phyloP scores from a whole-genome alignment of 1,284 basidiomycete genomes.

The Phlebopus sp. region DNA sequence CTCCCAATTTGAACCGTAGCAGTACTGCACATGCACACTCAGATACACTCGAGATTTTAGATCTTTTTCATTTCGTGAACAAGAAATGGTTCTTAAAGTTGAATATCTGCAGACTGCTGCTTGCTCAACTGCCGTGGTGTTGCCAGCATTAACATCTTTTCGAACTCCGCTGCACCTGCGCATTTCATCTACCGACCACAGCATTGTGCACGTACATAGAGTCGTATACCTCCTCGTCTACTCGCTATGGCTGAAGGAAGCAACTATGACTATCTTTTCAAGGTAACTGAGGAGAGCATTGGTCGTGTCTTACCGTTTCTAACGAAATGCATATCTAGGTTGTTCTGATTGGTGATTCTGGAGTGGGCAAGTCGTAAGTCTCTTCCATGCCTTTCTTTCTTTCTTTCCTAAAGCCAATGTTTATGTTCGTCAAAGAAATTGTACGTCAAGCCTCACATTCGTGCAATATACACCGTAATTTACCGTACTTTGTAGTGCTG shows the following conservation, averaged over 20 bases:
- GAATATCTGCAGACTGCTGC: no score
- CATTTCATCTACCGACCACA: conserved; percentile 7
- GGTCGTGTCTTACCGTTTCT: neutral
- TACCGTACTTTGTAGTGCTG: conserved; percentile 50
- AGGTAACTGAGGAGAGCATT: conserved; percentile 49
- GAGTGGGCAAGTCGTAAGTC: conserved; percentile 94
- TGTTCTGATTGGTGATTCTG: conserved; percentile 98
- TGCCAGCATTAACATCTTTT: conserved; percentile 12
- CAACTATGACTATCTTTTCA: conserved; percentile 96
- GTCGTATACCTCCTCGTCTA: conserved; percentile 7
- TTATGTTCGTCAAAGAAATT: conserved; percentile 17
- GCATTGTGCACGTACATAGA: neutral
- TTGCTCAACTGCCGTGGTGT: no score
- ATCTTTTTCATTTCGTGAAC: no score
- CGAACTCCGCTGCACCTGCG: conserved; percentile 21
- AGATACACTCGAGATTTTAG: no score
- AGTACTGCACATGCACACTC: no score
- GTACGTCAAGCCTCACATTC: conserved; percentile 10
- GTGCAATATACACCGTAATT: neutral
- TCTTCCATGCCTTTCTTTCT: conserved; percentile 9
- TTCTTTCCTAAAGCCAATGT: conserved; percentile 2
- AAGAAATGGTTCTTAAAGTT: no score
- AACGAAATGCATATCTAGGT: conserved; percentile 50
- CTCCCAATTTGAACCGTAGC: no score
- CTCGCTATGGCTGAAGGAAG: conserved; percentile 77